Conservation (phyloP, 2,329 filamentous ascomycete species). For the Pseudogymnoascus sp. region DNA sequence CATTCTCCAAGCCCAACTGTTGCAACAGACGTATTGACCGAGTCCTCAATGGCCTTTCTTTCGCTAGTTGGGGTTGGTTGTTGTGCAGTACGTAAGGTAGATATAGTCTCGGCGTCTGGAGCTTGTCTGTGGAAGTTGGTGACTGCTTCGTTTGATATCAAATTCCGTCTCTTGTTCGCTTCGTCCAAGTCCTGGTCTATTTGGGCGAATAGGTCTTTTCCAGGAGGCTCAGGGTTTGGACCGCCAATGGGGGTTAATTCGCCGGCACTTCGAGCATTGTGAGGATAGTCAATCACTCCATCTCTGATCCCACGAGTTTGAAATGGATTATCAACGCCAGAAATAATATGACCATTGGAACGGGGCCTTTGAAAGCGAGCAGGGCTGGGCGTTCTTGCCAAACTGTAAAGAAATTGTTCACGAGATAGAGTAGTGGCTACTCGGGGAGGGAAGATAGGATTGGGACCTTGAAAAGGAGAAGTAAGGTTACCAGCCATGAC, state of each 20-base stretch:
- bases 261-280: not conserved
- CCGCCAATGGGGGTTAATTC: too few relatives aligned
- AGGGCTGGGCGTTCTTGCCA: not conserved
- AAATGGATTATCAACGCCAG: not conserved
- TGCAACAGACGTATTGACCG: not conserved
- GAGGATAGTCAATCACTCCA: not conserved
- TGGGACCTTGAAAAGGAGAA: not conserved
- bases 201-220: too few relatives aligned
- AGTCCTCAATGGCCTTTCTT: not conserved
- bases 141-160: too few relatives aligned
- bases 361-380: not conserved
- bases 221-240: not conserved
- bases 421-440: not conserved
- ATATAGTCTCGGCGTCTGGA: not conserved
- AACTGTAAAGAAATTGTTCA: not conserved
- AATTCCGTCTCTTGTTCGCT: not conserved
- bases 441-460: not conserved
- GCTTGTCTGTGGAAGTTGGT: not conserved
- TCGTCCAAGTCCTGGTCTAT: not conserved
- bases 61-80: not conserved
- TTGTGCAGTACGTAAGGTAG: not conserved
- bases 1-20: not conserved
- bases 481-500: not conserved
- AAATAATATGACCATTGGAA: not conserved
- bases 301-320: not conserved